Conservation (phyloP, 306 rosid species). For the Vachellia pachyceras region DNA sequence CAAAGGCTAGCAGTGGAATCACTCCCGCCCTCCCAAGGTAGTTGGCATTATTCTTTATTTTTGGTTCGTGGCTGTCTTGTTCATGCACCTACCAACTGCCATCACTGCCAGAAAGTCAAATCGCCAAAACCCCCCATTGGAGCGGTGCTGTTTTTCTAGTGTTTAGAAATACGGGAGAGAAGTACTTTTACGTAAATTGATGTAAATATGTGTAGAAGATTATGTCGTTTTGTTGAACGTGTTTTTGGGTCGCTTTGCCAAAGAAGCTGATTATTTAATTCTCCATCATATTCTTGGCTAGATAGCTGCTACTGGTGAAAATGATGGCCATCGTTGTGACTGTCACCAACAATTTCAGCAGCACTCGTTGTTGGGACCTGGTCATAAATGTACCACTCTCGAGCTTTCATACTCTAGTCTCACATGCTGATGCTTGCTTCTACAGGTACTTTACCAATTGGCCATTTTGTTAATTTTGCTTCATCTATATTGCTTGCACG, state of each 20-base stretch:
- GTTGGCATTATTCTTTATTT: background rate
- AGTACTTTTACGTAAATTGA: too few relatives aligned
- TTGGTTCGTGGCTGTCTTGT: background rate
- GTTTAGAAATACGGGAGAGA: too few relatives aligned
- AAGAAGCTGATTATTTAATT: background rate
- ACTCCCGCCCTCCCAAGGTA: background rate
- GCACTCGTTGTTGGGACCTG: slow-evolving; percentile 41
- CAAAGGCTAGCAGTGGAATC: too few relatives aligned
- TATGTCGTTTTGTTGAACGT: too few relatives aligned
- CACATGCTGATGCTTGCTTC: slow-evolving; percentile 1
- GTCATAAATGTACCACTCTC: slow-evolving; percentile 43
- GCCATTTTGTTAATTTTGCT: slow-evolving; percentile 2
- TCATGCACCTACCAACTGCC: background rate
- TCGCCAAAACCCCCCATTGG: background rate
- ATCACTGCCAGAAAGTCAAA: slow-evolving; percentile 23
- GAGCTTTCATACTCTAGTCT: slow-evolving; percentile 18
- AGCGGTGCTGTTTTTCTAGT: slow-evolving; percentile 1
- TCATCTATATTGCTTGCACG: slow-evolving; percentile 11
- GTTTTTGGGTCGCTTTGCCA: too few relatives aligned
- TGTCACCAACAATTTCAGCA: background rate
- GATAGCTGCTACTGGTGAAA: slow-evolving; percentile 28
- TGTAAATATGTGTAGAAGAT: too few relatives aligned
- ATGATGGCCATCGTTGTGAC: slow-evolving; percentile 39
- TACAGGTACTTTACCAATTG: background rate
- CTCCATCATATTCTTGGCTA: background rate